Evolutionary conservation across 257 asterid genomes (phyloP), one percentile per base, ranked within the genome.

Genomic region (Verbascum thapsus): DNA sequence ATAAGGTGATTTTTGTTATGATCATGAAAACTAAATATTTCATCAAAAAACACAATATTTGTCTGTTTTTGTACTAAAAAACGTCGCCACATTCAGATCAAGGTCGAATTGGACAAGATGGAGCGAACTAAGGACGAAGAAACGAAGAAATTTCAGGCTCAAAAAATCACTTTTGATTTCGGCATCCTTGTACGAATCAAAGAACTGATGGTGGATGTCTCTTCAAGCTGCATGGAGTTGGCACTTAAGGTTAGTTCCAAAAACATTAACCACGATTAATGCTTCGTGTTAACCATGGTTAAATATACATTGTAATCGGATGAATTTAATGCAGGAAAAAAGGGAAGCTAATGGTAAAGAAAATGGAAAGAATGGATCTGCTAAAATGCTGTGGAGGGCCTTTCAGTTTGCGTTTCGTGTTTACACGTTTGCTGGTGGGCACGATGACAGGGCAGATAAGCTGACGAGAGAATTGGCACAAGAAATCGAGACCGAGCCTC

Each of bases 41-140:
- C 18, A 58, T 62, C 47, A 10, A 18, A 53, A n/a, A n/a, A 26
- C 5, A 26, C 5, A 26, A 5, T 26, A 1, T 26, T 26, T 26
- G 5, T 26, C 2, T 26, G 5, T 26, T 26, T 26, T n/a, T 37
- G 10, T 63, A 26, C 58, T 72, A 62, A 74, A 52, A 23, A 58
- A 61, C 44, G 58, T 22, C 39, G 23, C 51, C 20, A 22, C 58
- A 20, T 76, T 11, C 69, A 90, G 96, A 80, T 90, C 70, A 90
- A 90, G 74, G 87, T 77, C 54, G 98, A 90, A 47, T n/a, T 90
- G 52, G 96, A 88, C 32, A 73, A 83, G 7, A 59, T 90, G 20
- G 98, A 90, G 41, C 73, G 96, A 38, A 84, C 89, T 18, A 90
- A 88, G 72, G 96, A 88, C 19, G 98, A 90, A 54, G 98, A 90